A percentile compares a stretch with the other conserved stretches of the same genome.
Conservation (phyloP, 805 yeast species). For the Cyberlindnera japonica region DNA sequence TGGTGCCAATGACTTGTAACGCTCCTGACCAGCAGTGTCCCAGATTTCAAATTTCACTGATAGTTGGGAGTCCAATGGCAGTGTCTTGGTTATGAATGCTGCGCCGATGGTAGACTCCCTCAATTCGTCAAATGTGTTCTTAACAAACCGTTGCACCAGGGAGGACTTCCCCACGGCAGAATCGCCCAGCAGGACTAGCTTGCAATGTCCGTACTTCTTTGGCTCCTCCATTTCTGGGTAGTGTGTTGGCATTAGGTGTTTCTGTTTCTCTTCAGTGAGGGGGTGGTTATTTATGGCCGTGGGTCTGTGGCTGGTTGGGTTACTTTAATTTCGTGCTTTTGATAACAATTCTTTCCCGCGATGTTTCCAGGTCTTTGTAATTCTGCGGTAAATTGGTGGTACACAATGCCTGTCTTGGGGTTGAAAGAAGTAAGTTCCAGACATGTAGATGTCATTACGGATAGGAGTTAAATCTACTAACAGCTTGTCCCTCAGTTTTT, state of each 20-base stretch:
- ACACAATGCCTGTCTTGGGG: constrained; percentile 3
- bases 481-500: too few relatives aligned
- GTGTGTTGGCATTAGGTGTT: background rate
- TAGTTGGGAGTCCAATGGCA: constrained; percentile 42
- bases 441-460: background rate
- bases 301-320: background rate
- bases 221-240: constrained; percentile 1
- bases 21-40: constrained; percentile 96
- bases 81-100: constrained; percentile 85
- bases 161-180: constrained; percentile 87
- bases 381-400: background rate
- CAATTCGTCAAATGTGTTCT: constrained; percentile 67
- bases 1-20: constrained; percentile 79
- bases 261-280: background rate
- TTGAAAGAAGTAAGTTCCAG: constrained; percentile 9
- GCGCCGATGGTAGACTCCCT: constrained; percentile 98
- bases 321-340: background rate
- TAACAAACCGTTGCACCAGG: constrained; percentile 75
- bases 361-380: background rate
- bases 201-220: constrained; percentile 41
- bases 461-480: too few relatives aligned
- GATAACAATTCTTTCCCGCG: background rate
- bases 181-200: constrained; percentile 65
- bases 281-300: background rate
- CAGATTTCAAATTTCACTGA: constrained; percentile 47